These are phyloP conservation scores for Podaxis sp. DNA, from an alignment of 768 basidiomycete species.

Conservation along the genomic window DNA sequence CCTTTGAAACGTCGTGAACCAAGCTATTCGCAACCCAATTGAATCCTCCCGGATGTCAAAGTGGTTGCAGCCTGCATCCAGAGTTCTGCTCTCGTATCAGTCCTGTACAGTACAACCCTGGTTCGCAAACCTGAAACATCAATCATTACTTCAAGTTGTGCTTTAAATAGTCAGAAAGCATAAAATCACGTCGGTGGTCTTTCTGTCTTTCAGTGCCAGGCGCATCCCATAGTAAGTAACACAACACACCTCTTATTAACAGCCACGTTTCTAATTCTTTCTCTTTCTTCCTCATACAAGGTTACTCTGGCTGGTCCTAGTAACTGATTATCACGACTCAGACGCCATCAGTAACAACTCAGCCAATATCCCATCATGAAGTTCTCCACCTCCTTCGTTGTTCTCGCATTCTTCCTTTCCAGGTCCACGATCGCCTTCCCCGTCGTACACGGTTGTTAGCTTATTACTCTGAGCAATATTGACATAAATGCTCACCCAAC, in stretches of 20 bases:
- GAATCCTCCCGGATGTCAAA: too few relatives aligned
- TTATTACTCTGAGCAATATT: not conserved
- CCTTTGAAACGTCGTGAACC: too few relatives aligned
- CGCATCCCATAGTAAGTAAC: not conserved
- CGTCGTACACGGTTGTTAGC: not conserved
- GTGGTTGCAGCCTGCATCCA: too few relatives aligned
- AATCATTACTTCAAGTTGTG: too few relatives aligned
- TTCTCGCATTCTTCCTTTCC: not conserved
- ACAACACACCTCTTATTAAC: not conserved
- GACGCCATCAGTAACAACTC: not conserved
- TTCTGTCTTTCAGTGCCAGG: not conserved
- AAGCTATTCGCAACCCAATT: too few relatives aligned
- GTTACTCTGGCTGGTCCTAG: not conserved
- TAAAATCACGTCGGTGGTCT: not conserved
- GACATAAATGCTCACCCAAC: not conserved
- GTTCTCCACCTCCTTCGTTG: constrained; percentile 1
- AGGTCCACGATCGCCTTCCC: not conserved
- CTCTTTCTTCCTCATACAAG: not conserved
- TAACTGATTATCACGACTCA: not conserved
- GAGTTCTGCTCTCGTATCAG: too few relatives aligned
- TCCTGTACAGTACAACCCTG: too few relatives aligned
- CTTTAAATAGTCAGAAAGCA: not conserved
- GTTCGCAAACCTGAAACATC: too few relatives aligned
- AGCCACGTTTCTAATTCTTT: too few relatives aligned
- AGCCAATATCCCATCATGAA: not conserved